Base-by-base conservation (phyloP, 2,329 filamentous ascomycete species). In the Falciphora oryzae region DNA sequence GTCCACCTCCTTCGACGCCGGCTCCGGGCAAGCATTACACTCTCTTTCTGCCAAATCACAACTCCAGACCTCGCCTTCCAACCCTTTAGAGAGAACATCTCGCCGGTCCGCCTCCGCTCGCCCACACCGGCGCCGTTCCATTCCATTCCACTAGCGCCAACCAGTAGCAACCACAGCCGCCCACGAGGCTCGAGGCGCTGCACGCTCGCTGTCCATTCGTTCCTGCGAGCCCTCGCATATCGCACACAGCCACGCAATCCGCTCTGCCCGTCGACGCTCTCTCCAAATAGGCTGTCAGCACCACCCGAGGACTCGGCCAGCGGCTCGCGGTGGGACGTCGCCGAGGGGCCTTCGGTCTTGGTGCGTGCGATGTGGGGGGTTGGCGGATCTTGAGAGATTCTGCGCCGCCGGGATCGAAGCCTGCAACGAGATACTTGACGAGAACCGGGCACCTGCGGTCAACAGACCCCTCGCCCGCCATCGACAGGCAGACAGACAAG, bases 331-430 rank as follows among this genome's bases (percentile, higher is more conserved):
- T 53, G 44, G 44, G 61, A 38, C 50, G 38, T 73, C 72, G 70
- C 68, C 68, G 64, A 71, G 66, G 70, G 73, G 68, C 72, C 70
- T 65, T 63, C 65, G 74, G 72, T 75, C 71, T 75, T 70, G 44
- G 44, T 69, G 72, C 70, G 75, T 78, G 78, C 76, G 76, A 80
- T 80, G 80, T 72, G 76, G 79, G 78, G 75, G 75, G 75, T 74
- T 75, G 76, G 73, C 44, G 22, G 7, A n/a, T 25, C 22, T 53
- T 53, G 44, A 53, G 44, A 53, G 22, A 53, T 10, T 53, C 44
- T 53, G 44, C n/a, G 22, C 22, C 44, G n/a, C 44, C 44, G n/a
- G 22, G 44, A n/a, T 53, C 44, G 44, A 53, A n/a, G 22, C 22
- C 44, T 53, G 18, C 44, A 53, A 4, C 44, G 10, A 25, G 44